phyloP scores from a whole-genome alignment of 2,329 filamentous ascomycete species.

The Chlorencoelia australis region DNA sequence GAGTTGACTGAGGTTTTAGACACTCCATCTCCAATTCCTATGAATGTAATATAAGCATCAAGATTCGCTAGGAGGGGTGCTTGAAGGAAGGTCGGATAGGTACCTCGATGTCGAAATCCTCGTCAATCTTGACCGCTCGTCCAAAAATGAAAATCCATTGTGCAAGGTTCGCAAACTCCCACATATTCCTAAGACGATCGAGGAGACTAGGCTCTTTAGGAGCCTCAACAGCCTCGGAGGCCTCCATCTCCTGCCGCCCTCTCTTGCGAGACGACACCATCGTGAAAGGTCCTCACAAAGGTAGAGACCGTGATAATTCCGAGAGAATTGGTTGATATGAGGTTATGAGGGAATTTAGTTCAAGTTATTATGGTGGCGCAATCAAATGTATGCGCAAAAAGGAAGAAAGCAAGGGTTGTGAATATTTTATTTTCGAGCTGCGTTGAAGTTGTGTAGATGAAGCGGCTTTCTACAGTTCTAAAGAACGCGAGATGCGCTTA shows the following conservation, averaged over 20 bases:
- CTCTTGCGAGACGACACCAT: constrained; percentile 42
- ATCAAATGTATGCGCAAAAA: too few species aligned
- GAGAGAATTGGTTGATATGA: too few species aligned
- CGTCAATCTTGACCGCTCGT: constrained; percentile 78
- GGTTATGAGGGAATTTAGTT: too few species aligned
- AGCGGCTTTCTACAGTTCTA: too few species aligned
- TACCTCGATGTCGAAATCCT: constrained; percentile 86
- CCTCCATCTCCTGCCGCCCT: constrained; percentile 35
- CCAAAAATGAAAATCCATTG: constrained; percentile 94
- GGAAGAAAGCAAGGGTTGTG: too few species aligned
- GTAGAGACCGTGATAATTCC: constrained; percentile 4
- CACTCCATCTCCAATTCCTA: constrained; percentile 87
- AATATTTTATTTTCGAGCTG: too few species aligned
- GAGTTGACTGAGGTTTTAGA: constrained; percentile 65
- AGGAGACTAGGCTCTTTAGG: constrained; percentile 36
- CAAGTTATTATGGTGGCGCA: too few species aligned
- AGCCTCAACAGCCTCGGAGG: constrained; percentile 22
- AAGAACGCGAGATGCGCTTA: too few species aligned
- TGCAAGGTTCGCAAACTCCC: constrained; percentile 89
- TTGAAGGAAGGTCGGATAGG: constrained; percentile 18
- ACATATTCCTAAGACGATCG: constrained; percentile 71
- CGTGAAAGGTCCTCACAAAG: constrained; percentile 9
- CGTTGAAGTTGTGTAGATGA: too few species aligned
- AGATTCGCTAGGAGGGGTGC: neutral
- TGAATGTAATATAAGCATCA: constrained; percentile 10